phyloP scores from a whole-genome alignment of 2,329 filamentous ascomycete species.

The Aspergillus flavus region DNA sequence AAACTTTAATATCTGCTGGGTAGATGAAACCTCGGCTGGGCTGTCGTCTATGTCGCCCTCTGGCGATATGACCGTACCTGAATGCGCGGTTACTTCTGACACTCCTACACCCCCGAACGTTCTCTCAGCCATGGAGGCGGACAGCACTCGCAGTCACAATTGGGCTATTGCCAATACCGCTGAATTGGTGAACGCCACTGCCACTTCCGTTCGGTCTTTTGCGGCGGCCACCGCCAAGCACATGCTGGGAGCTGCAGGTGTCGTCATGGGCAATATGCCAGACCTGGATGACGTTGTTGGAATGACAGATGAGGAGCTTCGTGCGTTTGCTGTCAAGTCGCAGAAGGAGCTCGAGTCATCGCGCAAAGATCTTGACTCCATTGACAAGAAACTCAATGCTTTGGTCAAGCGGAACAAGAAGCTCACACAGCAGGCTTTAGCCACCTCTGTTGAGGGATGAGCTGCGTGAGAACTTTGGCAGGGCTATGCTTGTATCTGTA shows the following conservation, averaged over 20 bases:
- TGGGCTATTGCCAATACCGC: constrained; percentile 41
- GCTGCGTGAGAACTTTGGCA: neutral
- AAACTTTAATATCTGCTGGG: constrained; percentile 49
- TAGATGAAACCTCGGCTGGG: constrained; percentile 37
- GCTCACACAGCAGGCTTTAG: constrained; percentile 44
- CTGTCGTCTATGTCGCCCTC: constrained; percentile 30
- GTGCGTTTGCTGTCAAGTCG: constrained; percentile 42
- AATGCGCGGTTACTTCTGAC: constrained; percentile 25
- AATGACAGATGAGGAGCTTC: constrained; percentile 45
- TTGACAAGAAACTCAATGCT: constrained; percentile 47
- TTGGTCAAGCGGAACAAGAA: constrained; percentile 48
- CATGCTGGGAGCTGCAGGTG: constrained; percentile 36
- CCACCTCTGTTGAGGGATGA: constrained; percentile 28
- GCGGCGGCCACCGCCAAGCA: constrained; percentile 41
- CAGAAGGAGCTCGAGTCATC: constrained; percentile 71
- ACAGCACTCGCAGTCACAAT: constrained; percentile 40
- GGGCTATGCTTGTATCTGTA: neutral
- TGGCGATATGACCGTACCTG: constrained; percentile 24
- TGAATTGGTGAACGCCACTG: constrained; percentile 38
- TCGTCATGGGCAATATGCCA: constrained; percentile 34
- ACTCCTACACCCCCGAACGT: constrained; percentile 38
- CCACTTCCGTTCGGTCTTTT: constrained; percentile 38
- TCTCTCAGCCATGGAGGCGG: constrained; percentile 42
- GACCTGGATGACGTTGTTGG: constrained; percentile 45
- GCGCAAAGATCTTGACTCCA: constrained; percentile 64